Evolutionary conservation across 257 asterid genomes (phyloP), one percentile per base, ranked within the genome.

Genomic region (Solanum piurae): DNA sequence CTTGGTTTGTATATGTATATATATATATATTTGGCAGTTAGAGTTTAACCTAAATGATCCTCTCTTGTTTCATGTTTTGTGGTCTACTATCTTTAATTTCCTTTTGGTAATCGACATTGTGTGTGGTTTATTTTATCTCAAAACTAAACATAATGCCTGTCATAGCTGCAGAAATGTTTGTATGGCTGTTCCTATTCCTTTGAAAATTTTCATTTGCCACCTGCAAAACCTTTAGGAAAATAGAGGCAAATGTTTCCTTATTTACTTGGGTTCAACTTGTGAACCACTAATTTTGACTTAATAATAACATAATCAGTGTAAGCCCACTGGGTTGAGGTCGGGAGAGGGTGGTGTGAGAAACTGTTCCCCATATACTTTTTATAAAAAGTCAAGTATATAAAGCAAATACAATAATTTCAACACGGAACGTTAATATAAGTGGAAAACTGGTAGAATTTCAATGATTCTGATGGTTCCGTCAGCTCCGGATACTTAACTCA

Each of bases 311-410:
- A 14, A 20, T 1, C 5, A 21, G 13, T 7, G 68, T 23, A 60
- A 21, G 5, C 12, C 91, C 36, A 93, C 72, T 12, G 18, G 11
- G 94, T 91, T 42, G 94, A 90, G 34, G 89, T 86, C 88, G 6
- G 91, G 92, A 84, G 93, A 14, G 23, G 93, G 92, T 40, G 92
- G 83, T 52, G 92, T 92, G 89, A 93, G 91, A 88, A 49, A 49
- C 60, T 5, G 60, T 14, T 49, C 88, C 93, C 7, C 87, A 46
- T 93, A n/a, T 37, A 86, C 3, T 44, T 4, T 36, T 4, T 40
- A 25, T 29, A 25, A 64, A 21, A 55, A 58, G n/a, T 58, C 68
- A 21, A 58, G 68, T 60, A 20, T 60, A 21, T 60, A 60, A 21
- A 60, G 27, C 25, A 60, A 60, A 60, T 60, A 60, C 14, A 62